phyloP scores from a whole-genome alignment of 257 asterid species.

The Ballota nigra region DNA sequence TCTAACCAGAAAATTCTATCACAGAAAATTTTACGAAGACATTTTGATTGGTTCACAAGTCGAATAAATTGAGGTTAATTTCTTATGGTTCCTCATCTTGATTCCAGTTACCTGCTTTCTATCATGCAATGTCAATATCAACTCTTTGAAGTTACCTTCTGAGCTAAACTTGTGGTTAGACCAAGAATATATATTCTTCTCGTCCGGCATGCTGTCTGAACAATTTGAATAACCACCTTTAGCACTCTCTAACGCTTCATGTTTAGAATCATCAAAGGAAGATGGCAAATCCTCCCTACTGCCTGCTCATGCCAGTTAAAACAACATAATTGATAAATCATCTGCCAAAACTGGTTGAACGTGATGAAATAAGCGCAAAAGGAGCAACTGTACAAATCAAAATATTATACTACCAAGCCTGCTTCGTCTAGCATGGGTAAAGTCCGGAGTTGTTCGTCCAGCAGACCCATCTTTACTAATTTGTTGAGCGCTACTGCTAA shows the following conservation, averaged over 20 bases:
- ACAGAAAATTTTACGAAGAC: background rate
- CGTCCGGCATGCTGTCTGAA: slow-evolving; percentile 34
- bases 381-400: background rate
- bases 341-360: too few species aligned
- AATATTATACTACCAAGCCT: slow-evolving; percentile 52
- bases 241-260: slow-evolving; percentile 37
- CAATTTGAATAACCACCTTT: slow-evolving; percentile 34
- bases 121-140: background rate
- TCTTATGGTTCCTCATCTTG: background rate
- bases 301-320: slow-evolving; percentile 41
- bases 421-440: slow-evolving; percentile 58
- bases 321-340: background rate
- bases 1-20: background rate
- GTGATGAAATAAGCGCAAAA: background rate
- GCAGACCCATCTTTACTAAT: slow-evolving; percentile 67
- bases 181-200: slow-evolving; percentile 25
- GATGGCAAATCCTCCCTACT: slow-evolving; percentile 56
- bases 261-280: slow-evolving; percentile 55
- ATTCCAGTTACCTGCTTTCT: background rate
- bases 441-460: slow-evolving; percentile 55
- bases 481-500: slow-evolving; percentile 85
- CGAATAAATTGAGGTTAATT: background rate
- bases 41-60: background rate
- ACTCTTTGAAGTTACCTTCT: slow-evolving; percentile 8
- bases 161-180: slow-evolving; percentile 32